Evolutionary conservation across 768 basidiomycete species (phyloP).

Genomic region (Suillus placidus): DNA sequence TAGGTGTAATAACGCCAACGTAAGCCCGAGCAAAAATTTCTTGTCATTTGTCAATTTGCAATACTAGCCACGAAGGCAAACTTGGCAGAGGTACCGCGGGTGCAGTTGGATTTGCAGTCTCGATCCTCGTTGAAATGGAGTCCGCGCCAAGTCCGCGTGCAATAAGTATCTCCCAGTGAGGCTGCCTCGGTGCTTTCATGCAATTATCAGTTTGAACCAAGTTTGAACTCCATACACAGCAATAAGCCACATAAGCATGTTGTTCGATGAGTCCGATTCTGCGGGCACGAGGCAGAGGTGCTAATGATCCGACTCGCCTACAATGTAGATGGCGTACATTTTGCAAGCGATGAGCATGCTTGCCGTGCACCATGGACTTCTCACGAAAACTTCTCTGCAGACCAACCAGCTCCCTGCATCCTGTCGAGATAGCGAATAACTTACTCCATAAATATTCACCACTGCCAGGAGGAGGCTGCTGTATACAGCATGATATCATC

Average conservation of each 20-base stretch:
- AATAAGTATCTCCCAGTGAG: neutral
- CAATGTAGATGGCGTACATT: neutral
- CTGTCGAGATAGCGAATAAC: neutral
- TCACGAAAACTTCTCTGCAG: neutral
- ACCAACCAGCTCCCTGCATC: neutral
- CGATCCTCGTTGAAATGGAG: neutral
- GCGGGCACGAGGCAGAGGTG: neutral
- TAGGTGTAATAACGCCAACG: neutral
- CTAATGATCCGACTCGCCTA: slow-evolving; percentile 3
- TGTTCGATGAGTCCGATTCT: neutral
- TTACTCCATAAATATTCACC: neutral
- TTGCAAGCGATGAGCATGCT: neutral
- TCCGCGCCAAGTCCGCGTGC: slow-evolving; percentile 1
- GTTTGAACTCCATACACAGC: neutral
- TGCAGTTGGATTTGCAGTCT: neutral
- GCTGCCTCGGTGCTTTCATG: neutral
- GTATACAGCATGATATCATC: neutral
- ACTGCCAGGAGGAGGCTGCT: neutral
- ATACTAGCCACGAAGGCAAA: neutral
- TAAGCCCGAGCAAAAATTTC: neutral
- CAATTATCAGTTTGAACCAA: neutral
- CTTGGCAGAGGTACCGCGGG: neutral
- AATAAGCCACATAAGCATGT: neutral
- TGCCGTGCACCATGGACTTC: slow-evolving; percentile 1
- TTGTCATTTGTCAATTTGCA: neutral